Conservation (phyloP, 805 yeast genomes). For the Barnettozyma californica region DNA sequence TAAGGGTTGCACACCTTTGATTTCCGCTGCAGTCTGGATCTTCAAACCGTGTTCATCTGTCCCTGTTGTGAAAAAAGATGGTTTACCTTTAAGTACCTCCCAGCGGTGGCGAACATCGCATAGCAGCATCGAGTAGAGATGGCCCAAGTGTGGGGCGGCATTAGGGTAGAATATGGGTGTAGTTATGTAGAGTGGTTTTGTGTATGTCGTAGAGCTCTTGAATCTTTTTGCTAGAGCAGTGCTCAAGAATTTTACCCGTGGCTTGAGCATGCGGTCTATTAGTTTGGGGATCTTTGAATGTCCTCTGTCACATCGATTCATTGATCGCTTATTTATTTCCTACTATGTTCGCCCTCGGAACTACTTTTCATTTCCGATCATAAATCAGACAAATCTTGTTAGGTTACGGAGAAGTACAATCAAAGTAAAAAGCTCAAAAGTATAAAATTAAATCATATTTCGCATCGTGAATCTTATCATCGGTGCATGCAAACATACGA, state of each 20-base stretch:
- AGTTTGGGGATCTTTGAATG: too few species aligned
- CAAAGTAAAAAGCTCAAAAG: neutral
- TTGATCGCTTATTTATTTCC: too few species aligned
- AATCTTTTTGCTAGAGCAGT: neutral
- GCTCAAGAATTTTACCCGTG: neutral
- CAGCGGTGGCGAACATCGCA: constrained; percentile 78
- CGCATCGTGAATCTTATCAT: neutral
- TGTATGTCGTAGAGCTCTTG: neutral
- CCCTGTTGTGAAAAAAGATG: constrained; percentile 71
- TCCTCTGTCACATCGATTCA: too few species aligned
- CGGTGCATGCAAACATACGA: neutral
- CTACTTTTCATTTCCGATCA: too few species aligned
- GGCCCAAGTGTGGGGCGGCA: constrained; percentile 94
- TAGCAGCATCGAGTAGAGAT: constrained; percentile 78
- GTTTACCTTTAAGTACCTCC: constrained; percentile 43
- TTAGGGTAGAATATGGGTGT: constrained; percentile 96
- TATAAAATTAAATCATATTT: too few species aligned
- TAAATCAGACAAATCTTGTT: too few species aligned
- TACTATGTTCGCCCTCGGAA: too few species aligned
- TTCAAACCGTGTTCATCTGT: constrained; percentile 97
- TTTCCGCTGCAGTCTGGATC: constrained; percentile 79
- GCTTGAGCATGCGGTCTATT: neutral
- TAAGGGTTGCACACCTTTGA: constrained; percentile 49
- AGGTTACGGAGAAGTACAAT: too few species aligned
- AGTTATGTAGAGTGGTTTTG: constrained; percentile 47